Percentiles rank a stretch among this genome's conserved stretches.
Conservation (phyloP, 352 stramenopile genomes). For the Phytophthora megakarya region DNA sequence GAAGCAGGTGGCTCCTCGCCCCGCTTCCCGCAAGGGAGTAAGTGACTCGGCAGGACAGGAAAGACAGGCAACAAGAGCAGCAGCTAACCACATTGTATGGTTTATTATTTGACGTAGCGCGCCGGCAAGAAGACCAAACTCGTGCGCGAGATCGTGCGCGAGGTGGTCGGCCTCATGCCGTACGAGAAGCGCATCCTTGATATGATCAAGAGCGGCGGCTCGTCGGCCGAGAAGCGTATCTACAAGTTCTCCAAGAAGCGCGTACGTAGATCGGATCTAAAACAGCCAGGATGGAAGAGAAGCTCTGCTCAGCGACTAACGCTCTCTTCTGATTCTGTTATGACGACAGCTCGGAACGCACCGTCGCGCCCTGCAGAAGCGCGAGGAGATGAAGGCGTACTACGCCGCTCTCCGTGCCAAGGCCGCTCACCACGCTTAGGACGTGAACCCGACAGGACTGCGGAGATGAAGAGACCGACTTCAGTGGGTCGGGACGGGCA, state of each 20-base stretch:
- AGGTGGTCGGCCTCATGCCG: slow-evolving; percentile 97
- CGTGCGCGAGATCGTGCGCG: slow-evolving; percentile 95
- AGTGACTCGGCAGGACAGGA: slow-evolving; percentile 40
- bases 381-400: slow-evolving; percentile 99
- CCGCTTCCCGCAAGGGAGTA: slow-evolving; percentile 91
- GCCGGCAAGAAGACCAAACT: slow-evolving; percentile 95
- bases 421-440: slow-evolving; percentile 82
- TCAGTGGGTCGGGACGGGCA: slow-evolving; percentile 34
- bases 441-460: slow-evolving; percentile 45
- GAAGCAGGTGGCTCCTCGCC: slow-evolving; percentile 86
- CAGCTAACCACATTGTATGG: slow-evolving; percentile 23
- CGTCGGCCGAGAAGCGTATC: slow-evolving; percentile 97
- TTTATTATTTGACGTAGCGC: slow-evolving; percentile 46
- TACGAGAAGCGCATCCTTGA: slow-evolving; percentile 99
- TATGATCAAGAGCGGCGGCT: slow-evolving; percentile 99
- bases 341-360: slow-evolving; percentile 94
- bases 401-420: slow-evolving; percentile 97
- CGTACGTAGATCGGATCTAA: too few species aligned
- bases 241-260: slow-evolving; percentile 99
- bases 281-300: too few species aligned
- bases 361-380: slow-evolving; percentile 97
- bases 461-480: slow-evolving; percentile 39
- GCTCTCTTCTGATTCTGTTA: slow-evolving; percentile 16
- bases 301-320: too few species aligned
- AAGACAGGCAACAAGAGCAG: not conserved